These are phyloP conservation scores for Penicillium sp. DNA, from an alignment of 2,329 filamentous ascomycete species.

Conservation along the genomic window DNA sequence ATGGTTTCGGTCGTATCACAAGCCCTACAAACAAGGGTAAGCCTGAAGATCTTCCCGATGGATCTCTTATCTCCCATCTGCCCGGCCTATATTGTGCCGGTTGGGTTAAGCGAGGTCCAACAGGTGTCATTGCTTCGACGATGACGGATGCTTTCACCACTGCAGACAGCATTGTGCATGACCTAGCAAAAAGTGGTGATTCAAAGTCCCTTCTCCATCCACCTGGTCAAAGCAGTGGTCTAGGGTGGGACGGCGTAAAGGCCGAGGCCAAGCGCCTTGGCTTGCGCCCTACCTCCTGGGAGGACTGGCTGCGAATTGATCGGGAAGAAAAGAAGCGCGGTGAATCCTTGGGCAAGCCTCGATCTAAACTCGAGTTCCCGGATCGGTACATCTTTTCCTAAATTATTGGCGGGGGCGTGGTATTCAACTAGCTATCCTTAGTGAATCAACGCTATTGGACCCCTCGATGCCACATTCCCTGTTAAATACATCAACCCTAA, in stretches of 20 bases:
- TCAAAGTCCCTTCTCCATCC: constrained; percentile 50
- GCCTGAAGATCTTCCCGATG: constrained; percentile 29
- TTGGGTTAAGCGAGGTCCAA: constrained; percentile 94
- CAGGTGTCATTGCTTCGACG: constrained; percentile 91
- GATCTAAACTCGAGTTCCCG: constrained; percentile 66
- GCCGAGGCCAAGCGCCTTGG: constrained; percentile 58
- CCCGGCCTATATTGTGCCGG: constrained; percentile 88
- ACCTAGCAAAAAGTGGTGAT: constrained; percentile 59
- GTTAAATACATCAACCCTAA: too few relatives aligned
- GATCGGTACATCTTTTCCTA: background rate
- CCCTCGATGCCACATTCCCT: background rate
- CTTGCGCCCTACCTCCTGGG: constrained; percentile 72
- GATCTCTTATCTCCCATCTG: constrained; percentile 52
- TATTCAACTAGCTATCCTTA: background rate
- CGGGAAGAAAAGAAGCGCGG: constrained; percentile 72
- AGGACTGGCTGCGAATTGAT: constrained; percentile 86
- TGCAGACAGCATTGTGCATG: constrained; percentile 77
- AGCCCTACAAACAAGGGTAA: constrained; percentile 32
- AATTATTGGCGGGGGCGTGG: background rate
- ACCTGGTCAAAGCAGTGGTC: constrained; percentile 41
- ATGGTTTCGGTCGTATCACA: constrained; percentile 73
- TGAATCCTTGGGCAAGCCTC: constrained; percentile 67
- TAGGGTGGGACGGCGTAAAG: constrained; percentile 78
- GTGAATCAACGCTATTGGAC: background rate
- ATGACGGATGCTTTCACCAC: constrained; percentile 94